Evolutionary conservation across 1,139 yeast genomes (phyloP).

Genomic region (Pichia sp.): DNA sequence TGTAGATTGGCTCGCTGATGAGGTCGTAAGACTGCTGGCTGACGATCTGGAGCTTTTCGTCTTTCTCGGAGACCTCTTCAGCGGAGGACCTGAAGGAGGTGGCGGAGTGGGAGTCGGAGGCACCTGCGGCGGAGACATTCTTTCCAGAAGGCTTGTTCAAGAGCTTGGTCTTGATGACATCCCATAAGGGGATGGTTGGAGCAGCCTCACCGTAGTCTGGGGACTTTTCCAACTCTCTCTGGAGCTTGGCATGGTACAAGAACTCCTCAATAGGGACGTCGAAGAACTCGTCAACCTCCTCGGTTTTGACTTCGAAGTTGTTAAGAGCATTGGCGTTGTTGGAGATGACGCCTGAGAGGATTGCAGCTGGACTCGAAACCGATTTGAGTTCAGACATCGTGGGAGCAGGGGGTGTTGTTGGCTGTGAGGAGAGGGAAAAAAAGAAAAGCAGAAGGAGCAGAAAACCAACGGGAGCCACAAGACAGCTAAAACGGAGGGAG

Average conservation of each 20-base stretch:
- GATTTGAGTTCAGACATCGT: constrained; percentile 9
- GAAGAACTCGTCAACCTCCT: constrained; percentile 8
- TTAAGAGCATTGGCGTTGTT: constrained; percentile 13
- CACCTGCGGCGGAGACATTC: not conserved
- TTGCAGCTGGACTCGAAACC: constrained; percentile 1
- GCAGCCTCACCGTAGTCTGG: constrained; percentile 16
- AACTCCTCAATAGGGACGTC: constrained; percentile 16
- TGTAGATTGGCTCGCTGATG: constrained; percentile 7
- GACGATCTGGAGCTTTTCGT: not conserved
- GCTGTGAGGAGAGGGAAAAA: not conserved
- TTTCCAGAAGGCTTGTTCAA: constrained; percentile 6
- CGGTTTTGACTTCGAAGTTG: constrained; percentile 5
- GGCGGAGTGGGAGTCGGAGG: not conserved
- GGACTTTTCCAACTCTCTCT: constrained; percentile 14
- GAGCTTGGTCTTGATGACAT: constrained; percentile 11
- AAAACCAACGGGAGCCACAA: not conserved
- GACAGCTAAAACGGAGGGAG: not conserved
- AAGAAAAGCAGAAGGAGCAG: not conserved
- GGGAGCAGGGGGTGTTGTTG: not conserved
- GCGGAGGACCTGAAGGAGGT: not conserved
- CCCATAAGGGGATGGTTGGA: constrained; percentile 14
- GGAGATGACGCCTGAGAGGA: constrained; percentile 9
- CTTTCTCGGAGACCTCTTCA: not conserved
- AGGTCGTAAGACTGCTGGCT: constrained; percentile 1
- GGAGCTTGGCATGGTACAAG: constrained; percentile 11